Percentiles rank a stretch among this genome's conserved stretches.
Evolutionary conservation across 2,329 filamentous ascomycete genomes (phyloP).

Genomic region (Ophiosphaerella korrae): DNA sequence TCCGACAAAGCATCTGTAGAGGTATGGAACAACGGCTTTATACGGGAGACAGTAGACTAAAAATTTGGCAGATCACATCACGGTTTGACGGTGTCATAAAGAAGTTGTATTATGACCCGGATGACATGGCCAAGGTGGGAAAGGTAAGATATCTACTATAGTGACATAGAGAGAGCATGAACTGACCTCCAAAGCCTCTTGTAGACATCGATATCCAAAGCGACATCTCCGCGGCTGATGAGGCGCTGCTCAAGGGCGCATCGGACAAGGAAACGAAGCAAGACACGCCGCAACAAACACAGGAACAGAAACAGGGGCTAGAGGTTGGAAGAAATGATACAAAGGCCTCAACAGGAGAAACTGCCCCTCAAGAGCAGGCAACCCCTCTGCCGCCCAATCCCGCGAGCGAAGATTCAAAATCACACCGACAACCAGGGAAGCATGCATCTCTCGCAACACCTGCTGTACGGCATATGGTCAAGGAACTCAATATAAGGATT

Average conservation of each 20-base stretch:
- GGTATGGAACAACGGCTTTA: slow-evolving; percentile 39
- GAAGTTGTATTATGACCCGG: slow-evolving; percentile 92
- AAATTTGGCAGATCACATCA: slow-evolving; percentile 77
- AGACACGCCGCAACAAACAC: slow-evolving; percentile 15
- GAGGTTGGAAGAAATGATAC: slow-evolving; percentile 44
- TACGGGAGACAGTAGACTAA: slow-evolving; percentile 9
- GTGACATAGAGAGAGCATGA: neutral
- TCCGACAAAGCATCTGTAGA: slow-evolving; percentile 86
- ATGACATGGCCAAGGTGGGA: slow-evolving; percentile 95
- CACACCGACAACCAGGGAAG: slow-evolving; percentile 58
- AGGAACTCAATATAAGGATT: slow-evolving; percentile 79
- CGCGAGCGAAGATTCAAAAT: slow-evolving; percentile 17
- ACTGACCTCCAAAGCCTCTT: slow-evolving; percentile 65
- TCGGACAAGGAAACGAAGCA: slow-evolving; percentile 32
- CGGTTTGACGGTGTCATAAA: slow-evolving; percentile 95
- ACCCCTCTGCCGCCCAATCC: slow-evolving; percentile 27
- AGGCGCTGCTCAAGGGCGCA: slow-evolving; percentile 47
- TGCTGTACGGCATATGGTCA: slow-evolving; percentile 86
- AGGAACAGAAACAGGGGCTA: slow-evolving; percentile 26
- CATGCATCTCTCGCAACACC: slow-evolving; percentile 83
- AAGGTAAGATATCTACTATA: slow-evolving; percentile 52
- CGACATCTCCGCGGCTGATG: slow-evolving; percentile 68
- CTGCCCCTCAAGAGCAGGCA: slow-evolving; percentile 18
- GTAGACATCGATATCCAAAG: slow-evolving; percentile 94
- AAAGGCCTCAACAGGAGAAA: slow-evolving; percentile 28